These are phyloP conservation scores for Erysimum cheiranthoides DNA, from an alignment of 345 rosid genomes.

Conservation along the genomic window DNA sequence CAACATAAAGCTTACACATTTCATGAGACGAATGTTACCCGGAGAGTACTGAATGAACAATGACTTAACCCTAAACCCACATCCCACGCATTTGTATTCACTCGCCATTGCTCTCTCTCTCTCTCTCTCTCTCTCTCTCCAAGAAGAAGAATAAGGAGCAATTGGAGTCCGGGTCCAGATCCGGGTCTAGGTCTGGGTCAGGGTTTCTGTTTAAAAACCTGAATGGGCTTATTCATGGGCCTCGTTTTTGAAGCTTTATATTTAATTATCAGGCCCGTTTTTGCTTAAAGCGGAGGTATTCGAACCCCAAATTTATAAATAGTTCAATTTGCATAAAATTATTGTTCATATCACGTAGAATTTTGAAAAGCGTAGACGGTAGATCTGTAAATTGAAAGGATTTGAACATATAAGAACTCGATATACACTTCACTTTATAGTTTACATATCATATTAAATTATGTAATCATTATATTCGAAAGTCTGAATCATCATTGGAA, in stretches of 20 bases:
- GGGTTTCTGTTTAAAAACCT: neutral
- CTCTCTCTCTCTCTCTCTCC: neutral
- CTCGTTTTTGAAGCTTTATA: neutral
- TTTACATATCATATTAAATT: neutral
- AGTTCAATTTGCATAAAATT: neutral
- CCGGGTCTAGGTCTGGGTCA: neutral
- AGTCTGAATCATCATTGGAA: neutral
- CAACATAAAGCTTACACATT: slow-evolving; percentile 60
- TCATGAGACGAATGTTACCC: slow-evolving; percentile 83
- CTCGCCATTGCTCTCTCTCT: slow-evolving; percentile 33
- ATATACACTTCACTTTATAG: neutral
- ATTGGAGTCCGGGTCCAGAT: neutral
- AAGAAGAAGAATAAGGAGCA: neutral
- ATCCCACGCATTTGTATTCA: slow-evolving; percentile 70
- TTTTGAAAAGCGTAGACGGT: slow-evolving; percentile 1
- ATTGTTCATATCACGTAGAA: slow-evolving; percentile 4
- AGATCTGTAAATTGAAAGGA: slow-evolving; percentile 3
- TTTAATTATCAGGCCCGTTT: neutral
- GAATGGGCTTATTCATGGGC: neutral
- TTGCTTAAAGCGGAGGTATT: neutral
- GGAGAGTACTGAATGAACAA: slow-evolving; percentile 80
- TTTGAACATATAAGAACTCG: neutral
- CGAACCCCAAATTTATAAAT: slow-evolving; percentile 1
- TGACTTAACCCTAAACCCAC: slow-evolving; percentile 62
- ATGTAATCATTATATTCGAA: neutral